Base-by-base conservation (phyloP, 2,329 filamentous ascomycete genomes). In the Dissoconium aciculare region DNA sequence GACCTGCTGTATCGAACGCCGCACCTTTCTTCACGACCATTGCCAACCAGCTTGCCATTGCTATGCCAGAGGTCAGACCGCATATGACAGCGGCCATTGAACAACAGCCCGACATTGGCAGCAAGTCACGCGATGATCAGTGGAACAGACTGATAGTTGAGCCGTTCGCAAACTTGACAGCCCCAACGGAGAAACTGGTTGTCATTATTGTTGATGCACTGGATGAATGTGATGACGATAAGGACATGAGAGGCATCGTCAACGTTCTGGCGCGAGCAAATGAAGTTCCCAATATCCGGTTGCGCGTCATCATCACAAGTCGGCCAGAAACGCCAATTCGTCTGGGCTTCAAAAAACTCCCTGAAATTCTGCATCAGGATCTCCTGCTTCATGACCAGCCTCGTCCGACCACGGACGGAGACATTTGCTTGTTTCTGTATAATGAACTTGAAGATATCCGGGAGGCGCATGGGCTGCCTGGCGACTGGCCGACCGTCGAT, bases 161-260 rank as follows among this genome's bases (percentile, higher is more conserved):
- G 6, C 40, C 40, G n/a, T n/a, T n/a, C n/a, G n/a, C n/a, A n/a
- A n/a, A n/a, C n/a, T n/a, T n/a, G n/a, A n/a, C n/a, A n/a, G n/a
- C n/a, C n/a, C n/a, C n/a, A n/a, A n/a, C n/a, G n/a, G n/a, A n/a
- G n/a, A n/a, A n/a, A 12, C 26, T 37, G n/a, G 24, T 45, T 11
- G 35, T 49, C 21, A 36, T 48, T 5, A 40, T 48, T 19, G n/a
- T n/a, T n/a, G 45, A 55, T 39, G 51, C 52, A 2, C 43, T 55
- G 5, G 50, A 53, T 31, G 50, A 54, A 32, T 54, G 51, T 31
- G 46, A 51, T 9, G 38, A 42, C 10, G n/a, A n/a, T n/a, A 30
- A 35, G 6, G 29, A 40, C 24, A 36, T 46, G 11, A 34, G 14
- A 24, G 29, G 13, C 4, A 35, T 42, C 9, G 12, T 48, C 12